Percentiles rank a stretch among this genome's conserved stretches.
phyloP scores from a whole-genome alignment of 805 yeast genomes.

The Spathaspora boniae region DNA sequence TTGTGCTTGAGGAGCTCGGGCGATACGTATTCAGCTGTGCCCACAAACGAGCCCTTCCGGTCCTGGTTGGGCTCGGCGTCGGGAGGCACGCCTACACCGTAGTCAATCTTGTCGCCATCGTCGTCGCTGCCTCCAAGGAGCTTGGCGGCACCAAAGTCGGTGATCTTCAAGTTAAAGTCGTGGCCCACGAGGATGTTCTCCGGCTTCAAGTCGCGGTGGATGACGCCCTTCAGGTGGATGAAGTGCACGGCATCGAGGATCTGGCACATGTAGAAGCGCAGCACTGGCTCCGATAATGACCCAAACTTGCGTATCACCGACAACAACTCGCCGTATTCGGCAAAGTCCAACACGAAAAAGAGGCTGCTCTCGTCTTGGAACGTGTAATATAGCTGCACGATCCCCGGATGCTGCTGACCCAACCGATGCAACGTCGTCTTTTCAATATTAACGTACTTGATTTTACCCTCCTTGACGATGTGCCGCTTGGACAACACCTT shows the following conservation, averaged over 20 bases:
- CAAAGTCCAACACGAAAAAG: slow-evolving; percentile 90
- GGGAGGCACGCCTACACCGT: slow-evolving; percentile 12
- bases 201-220: slow-evolving; percentile 93
- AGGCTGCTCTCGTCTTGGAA: slow-evolving; percentile 88
- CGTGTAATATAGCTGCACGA: slow-evolving; percentile 86
- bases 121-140: slow-evolving; percentile 37
- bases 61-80: slow-evolving; percentile 33
- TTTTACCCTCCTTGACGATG: slow-evolving; percentile 90
- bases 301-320: slow-evolving; percentile 76
- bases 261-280: slow-evolving; percentile 80
- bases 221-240: slow-evolving; percentile 85
- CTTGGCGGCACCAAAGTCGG: slow-evolving; percentile 98
- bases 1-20: slow-evolving; percentile 83
- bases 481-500: slow-evolving; percentile 89
- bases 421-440: slow-evolving; percentile 83
- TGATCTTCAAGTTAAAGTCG: slow-evolving; percentile 84
- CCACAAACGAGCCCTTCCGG: slow-evolving; percentile 75
- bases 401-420: slow-evolving; percentile 89
- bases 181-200: slow-evolving; percentile 84
- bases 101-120: slow-evolving; percentile 35
- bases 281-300: slow-evolving; percentile 67
- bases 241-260: slow-evolving; percentile 86
- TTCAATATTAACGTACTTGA: slow-evolving; percentile 93
- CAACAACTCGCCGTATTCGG: slow-evolving; percentile 91
- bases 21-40: slow-evolving; percentile 75